Evolutionary conservation across 2,329 filamentous ascomycete species (phyloP).

Genomic region (Pochonia chlamydosporia): DNA sequence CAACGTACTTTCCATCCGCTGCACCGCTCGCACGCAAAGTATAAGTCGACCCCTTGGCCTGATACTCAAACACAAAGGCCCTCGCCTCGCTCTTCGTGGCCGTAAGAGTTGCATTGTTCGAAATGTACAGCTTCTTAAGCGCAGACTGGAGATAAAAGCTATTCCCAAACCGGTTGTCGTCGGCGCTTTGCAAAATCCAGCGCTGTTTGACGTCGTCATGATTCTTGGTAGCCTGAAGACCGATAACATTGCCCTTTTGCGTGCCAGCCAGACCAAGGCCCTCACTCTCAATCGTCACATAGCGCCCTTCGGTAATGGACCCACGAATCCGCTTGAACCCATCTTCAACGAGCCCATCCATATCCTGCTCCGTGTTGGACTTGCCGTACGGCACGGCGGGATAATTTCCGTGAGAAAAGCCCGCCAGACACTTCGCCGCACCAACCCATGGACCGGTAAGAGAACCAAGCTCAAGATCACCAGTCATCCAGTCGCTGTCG

Average conservation of each 20-base stretch:
- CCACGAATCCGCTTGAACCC: constrained; percentile 46
- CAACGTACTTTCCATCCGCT: neutral
- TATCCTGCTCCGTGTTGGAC: constrained; percentile 21
- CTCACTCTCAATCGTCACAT: constrained; percentile 39
- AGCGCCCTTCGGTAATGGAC: constrained; percentile 46
- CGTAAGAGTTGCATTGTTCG: constrained; percentile 2
- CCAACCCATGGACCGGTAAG: constrained; percentile 21
- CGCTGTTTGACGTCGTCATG: constrained; percentile 37
- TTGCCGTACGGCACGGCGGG: constrained; percentile 36
- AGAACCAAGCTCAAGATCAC: constrained; percentile 17
- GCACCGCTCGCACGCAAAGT: neutral
- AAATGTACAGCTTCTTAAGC: constrained; percentile 14
- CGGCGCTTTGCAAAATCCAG: constrained; percentile 39
- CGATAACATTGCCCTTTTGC: constrained; percentile 18
- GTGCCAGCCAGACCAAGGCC: constrained; percentile 30
- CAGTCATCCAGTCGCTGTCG: constrained; percentile 24
- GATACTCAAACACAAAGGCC: constrained; percentile 1
- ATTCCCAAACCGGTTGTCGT: constrained; percentile 18
- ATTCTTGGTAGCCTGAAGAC: constrained; percentile 1
- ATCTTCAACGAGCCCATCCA: constrained; percentile 34
- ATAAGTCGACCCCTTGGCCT: constrained; percentile 2
- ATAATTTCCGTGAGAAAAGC: constrained; percentile 18
- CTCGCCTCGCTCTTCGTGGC: neutral
- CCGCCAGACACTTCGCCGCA: constrained; percentile 33
- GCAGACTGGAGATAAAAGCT: constrained; percentile 17